phyloP scores from a whole-genome alignment of 1,284 basidiomycete species.

The Sporisorium iseilematis-ciliati region DNA sequence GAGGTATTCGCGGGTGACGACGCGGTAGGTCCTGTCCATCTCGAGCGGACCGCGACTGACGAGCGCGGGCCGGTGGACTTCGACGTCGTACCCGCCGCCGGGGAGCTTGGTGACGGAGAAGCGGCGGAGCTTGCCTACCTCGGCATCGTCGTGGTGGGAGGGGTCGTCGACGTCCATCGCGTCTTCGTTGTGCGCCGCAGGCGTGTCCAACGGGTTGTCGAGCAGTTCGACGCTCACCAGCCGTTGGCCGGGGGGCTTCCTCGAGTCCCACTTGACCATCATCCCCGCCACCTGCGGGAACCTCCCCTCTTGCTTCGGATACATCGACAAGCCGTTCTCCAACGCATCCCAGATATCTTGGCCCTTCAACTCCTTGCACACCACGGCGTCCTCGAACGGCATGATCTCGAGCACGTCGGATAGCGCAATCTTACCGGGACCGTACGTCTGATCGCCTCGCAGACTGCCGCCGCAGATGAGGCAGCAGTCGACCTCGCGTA shows the following conservation, averaged over 20 bases:
- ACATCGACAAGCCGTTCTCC: conserved; percentile 81
- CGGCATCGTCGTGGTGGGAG: background rate
- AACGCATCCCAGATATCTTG: conserved; percentile 83
- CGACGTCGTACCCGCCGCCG: conserved; percentile 36
- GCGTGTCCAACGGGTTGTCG: conserved; percentile 43
- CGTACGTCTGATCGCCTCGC: conserved; percentile 85
- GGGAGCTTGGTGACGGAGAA: conserved; percentile 40
- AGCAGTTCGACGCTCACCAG: conserved; percentile 58
- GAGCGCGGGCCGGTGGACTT: conserved; percentile 48
- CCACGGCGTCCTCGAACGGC: conserved; percentile 85
- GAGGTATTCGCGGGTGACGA: conserved; percentile 83
- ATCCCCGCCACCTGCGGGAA: conserved; percentile 91
- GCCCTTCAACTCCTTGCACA: conserved; percentile 86
- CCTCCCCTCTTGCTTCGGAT: conserved; percentile 91
- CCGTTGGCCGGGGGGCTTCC: conserved; percentile 68
- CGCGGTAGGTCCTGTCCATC: conserved; percentile 74
- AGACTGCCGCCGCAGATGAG: conserved; percentile 76
- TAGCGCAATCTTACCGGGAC: conserved; percentile 80
- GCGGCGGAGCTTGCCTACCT: conserved; percentile 28
- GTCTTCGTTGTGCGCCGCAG: conserved; percentile 6
- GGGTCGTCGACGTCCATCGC: conserved; percentile 37
- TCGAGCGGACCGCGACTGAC: conserved; percentile 46
- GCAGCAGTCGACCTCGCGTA: conserved; percentile 53
- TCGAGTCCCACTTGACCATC: conserved; percentile 87
- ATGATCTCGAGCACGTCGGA: conserved; percentile 88